These are phyloP conservation scores for Microdochium trichocladiopsis DNA, from an alignment of 2,329 filamentous ascomycete genomes.

Conservation along the genomic window DNA sequence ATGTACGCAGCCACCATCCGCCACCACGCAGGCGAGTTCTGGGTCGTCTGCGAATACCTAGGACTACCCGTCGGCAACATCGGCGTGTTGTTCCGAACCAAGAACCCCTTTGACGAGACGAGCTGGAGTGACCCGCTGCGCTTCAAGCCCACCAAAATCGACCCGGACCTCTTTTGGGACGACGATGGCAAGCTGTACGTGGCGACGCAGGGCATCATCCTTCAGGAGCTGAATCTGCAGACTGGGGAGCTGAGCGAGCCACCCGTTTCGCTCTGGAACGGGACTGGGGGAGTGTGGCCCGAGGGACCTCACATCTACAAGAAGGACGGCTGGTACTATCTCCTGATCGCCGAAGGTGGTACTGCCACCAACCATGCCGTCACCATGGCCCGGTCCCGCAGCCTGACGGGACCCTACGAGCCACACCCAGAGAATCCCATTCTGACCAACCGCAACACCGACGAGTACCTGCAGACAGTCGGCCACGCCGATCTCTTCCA, in stretches of 20 bases:
- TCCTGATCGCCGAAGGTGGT: conserved; percentile 42
- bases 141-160: conserved; percentile 23
- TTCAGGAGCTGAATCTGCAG: conserved; percentile 23
- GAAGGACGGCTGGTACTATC: conserved; percentile 36
- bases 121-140: conserved; percentile 26
- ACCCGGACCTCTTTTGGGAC: conserved; percentile 35
- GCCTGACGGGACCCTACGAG: conserved; percentile 35
- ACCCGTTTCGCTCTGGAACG: conserved; percentile 31
- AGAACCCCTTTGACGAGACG: background rate
- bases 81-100: background rate
- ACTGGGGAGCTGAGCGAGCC: conserved; percentile 23
- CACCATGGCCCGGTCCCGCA: conserved; percentile 31
- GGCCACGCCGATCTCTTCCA: conserved; percentile 39
- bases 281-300: conserved; percentile 31
- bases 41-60: background rate
- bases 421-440: conserved; percentile 33
- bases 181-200: conserved; percentile 29
- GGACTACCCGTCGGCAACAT: background rate
- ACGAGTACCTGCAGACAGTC: conserved; percentile 32
- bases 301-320: conserved; percentile 40
- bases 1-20: conserved; percentile 1
- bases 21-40: background rate
- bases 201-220: conserved; percentile 17
- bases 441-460: conserved; percentile 29
- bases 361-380: conserved; percentile 32